Base-by-base conservation (phyloP, 306 rosid genomes). In the Casuarina equisetifolia region DNA sequence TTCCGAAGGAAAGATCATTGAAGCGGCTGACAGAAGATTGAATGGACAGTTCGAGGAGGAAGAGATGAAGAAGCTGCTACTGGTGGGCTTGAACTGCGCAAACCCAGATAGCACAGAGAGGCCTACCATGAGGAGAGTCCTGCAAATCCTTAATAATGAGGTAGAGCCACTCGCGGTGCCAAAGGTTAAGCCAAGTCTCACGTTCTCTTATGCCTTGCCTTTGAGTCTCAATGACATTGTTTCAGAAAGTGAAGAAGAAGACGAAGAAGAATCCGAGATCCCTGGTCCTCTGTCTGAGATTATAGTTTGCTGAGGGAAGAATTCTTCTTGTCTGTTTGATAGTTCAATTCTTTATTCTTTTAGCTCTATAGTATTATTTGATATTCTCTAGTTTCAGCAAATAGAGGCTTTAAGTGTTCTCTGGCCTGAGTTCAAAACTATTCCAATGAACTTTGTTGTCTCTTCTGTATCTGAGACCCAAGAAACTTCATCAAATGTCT, bases 151-250 rank as follows among this genome's bases (percentile, higher is more conserved):
- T 38, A 82, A 74, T 25, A 43, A 78, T 11, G 90, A 89, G 78
- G 85, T 84, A 2, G 86, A 76, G 16, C 81, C 79, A 17, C 55
- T 74, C 6, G 35, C 50, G 0, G 83, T 89, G 53, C 92, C 92
- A 17, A 78, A 67, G 79, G 25, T 50, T 46, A 88, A 88, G 72
- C 90, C 92, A 1, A 82, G 84, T 62, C 73, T 88, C 48, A 74
- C 81, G 36, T 88, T 88, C 79, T 88, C 90, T n/a, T 79, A 74
- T 55, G 82, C 80, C 58, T 62, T 88, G 76, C 72, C 88, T 54
- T 58, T 85, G 59, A 82, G 81, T 2, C 69, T 92, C 68, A 87
- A 88, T 82, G 97, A 92, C 80, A 87, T 92, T 69, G 90, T 90
- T 81, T 80, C 88, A 19, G 97, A 90, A 69, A 78, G 76, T 70